These are phyloP conservation scores for Imleria badia DNA, from an alignment of 768 basidiomycete species.

Conservation along the genomic window DNA sequence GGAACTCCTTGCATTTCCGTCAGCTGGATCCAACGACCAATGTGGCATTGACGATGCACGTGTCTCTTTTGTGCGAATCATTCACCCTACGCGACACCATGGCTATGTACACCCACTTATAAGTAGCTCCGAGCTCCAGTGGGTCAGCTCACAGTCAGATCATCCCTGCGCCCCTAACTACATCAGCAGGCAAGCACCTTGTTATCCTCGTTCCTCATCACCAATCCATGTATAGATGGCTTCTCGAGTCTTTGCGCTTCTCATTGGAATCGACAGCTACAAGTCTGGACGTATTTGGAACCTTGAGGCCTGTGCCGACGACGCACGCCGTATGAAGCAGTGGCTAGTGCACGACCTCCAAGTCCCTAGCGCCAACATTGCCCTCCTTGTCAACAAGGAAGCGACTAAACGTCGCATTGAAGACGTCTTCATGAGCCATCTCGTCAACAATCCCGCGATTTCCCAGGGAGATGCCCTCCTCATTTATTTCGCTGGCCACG, in stretches of 20 bases:
- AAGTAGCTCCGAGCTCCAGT: constrained; percentile 6
- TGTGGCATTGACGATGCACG: constrained; percentile 1
- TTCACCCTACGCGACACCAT: neutral
- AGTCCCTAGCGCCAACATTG: constrained; percentile 59
- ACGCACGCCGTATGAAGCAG: constrained; percentile 55
- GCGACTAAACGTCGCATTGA: constrained; percentile 65
- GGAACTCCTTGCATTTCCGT: constrained; percentile 22
- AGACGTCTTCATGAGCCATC: constrained; percentile 57
- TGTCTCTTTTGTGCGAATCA: neutral
- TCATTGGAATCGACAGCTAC: constrained; percentile 71
- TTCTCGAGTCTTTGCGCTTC: constrained; percentile 57
- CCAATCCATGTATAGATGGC: constrained; percentile 34
- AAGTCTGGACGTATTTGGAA: constrained; percentile 65
- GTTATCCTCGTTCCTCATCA: neutral
- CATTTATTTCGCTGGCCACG: constrained; percentile 76
- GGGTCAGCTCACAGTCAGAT: constrained; percentile 7
- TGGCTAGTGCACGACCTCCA: constrained; percentile 58
- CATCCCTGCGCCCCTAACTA: constrained; percentile 1
- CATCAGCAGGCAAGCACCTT: constrained; percentile 10
- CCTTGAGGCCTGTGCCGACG: constrained; percentile 62
- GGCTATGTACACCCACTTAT: constrained; percentile 17
- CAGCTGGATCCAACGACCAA: constrained; percentile 2
- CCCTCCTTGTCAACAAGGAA: constrained; percentile 53
- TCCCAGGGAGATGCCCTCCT: constrained; percentile 62
- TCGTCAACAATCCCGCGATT: constrained; percentile 61